Conservation (phyloP, 192 early-diverging fungal genomes). For the Globomyces pollinis-pini region DNA sequence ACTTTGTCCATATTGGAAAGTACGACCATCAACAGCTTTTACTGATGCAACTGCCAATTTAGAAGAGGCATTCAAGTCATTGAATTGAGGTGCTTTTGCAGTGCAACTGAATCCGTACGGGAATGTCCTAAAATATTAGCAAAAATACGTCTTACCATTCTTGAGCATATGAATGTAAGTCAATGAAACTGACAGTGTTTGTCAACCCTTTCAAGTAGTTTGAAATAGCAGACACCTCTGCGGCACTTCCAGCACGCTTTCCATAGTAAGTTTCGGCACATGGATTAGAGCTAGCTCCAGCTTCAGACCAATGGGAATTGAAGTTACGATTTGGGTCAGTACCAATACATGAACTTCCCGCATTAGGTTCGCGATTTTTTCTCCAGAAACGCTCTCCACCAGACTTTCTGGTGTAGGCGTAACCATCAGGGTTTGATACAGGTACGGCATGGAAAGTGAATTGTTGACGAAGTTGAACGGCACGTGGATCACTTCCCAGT, state of each 20-base stretch:
- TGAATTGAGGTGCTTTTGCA: background rate
- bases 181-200: slow-evolving; percentile 27
- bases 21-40: background rate
- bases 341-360: slow-evolving; percentile 31
- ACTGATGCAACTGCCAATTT: slow-evolving; percentile 19
- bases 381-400: slow-evolving; percentile 29
- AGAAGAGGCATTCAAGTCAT: background rate
- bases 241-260: slow-evolving; percentile 14
- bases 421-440: slow-evolving; percentile 54
- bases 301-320: slow-evolving; percentile 31
- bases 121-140: too few relatives aligned
- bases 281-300: slow-evolving; percentile 31
- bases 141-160: too few relatives aligned
- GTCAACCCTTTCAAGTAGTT: slow-evolving; percentile 25
- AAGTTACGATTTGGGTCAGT: slow-evolving; percentile 46
- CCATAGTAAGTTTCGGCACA: slow-evolving; percentile 44
- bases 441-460: slow-evolving; percentile 53
- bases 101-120: background rate
- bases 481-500: slow-evolving; percentile 18
- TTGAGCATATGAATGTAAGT: slow-evolving; percentile 1
- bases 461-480: slow-evolving; percentile 27
- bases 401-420: slow-evolving; percentile 33
- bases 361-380: slow-evolving; percentile 42
- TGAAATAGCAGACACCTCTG: slow-evolving; percentile 35
- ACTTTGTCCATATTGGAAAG: slow-evolving; percentile 7